phyloP scores from a whole-genome alignment of 1,284 basidiomycete genomes.

The Cutaneotrichosporon cyanovorans region DNA sequence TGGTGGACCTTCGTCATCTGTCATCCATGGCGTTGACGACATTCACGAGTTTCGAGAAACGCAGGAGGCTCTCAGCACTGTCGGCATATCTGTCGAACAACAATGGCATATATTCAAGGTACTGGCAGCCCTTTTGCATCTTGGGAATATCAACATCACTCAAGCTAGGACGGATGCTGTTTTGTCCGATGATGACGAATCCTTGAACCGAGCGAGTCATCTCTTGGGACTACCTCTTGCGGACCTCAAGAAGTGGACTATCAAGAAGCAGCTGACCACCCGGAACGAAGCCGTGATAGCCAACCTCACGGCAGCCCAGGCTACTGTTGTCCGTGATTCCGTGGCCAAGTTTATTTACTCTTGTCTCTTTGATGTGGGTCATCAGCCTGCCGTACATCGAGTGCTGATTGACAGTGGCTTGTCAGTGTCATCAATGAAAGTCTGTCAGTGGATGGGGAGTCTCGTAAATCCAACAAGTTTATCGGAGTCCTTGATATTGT shows the following conservation, averaged over 20 bases:
- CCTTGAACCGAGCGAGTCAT: constrained; percentile 71
- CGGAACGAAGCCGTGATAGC: constrained; percentile 94
- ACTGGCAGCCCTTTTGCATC: constrained; percentile 84
- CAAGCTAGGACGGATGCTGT: constrained; percentile 73
- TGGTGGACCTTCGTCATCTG: constrained; percentile 76
- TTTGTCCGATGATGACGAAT: constrained; percentile 76
- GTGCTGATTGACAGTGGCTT: constrained; percentile 61
- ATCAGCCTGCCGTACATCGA: neutral
- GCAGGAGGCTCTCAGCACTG: constrained; percentile 88
- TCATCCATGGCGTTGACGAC: constrained; percentile 88
- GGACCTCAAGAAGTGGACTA: constrained; percentile 99
- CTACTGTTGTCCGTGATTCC: constrained; percentile 90
- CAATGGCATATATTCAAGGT: constrained; percentile 98
- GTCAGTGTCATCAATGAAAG: constrained; percentile 96
- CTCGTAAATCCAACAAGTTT: constrained; percentile 85
- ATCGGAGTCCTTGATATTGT: constrained; percentile 89
- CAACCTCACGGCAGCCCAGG: constrained; percentile 74
- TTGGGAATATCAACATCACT: constrained; percentile 90
- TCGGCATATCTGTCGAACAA: constrained; percentile 92
- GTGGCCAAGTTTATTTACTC: constrained; percentile 99
- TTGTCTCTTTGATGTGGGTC: constrained; percentile 70
- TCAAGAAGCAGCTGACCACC: constrained; percentile 95
- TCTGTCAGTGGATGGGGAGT: constrained; percentile 80
- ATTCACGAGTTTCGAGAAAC: constrained; percentile 89
- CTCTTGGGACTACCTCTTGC: constrained; percentile 81